Conservation (phyloP, 192 early-diverging fungal species). For the Gryganskiella cystojenkinii region DNA sequence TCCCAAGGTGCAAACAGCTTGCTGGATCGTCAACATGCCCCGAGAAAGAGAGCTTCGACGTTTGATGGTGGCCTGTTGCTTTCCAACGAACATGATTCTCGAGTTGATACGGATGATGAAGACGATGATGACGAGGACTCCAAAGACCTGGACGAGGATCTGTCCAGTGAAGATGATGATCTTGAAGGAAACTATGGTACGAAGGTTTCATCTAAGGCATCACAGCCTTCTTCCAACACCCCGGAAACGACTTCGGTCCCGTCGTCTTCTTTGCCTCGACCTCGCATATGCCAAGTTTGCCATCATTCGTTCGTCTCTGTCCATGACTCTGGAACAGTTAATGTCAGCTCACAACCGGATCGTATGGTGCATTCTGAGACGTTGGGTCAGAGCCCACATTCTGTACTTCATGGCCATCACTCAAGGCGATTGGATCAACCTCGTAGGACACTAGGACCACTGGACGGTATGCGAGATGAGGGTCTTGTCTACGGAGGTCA, state of each 20-base stretch:
- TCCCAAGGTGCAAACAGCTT: background rate
- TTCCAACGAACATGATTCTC: conserved; percentile 1
- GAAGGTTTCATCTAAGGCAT: background rate
- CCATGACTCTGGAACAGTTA: background rate
- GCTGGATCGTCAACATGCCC: conserved; percentile 1
- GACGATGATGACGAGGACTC: conserved; percentile 17
- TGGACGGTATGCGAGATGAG: background rate
- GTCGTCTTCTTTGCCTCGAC: background rate
- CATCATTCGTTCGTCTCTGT: conserved; percentile 17
- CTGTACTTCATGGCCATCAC: background rate
- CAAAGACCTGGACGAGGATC: conserved; percentile 35
- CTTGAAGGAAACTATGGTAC: background rate
- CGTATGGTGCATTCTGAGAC: background rate
- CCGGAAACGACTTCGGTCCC: background rate
- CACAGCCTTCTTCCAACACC: no score
- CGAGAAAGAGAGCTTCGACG: conserved; percentile 47
- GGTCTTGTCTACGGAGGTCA: background rate
- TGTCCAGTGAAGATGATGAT: conserved; percentile 41
- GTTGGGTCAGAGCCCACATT: background rate
- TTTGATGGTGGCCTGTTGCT: conserved; percentile 47
- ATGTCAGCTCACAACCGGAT: background rate
- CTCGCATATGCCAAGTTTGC: conserved; percentile 31
- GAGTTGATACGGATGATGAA: background rate
- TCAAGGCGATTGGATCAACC: background rate
- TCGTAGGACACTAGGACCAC: background rate